Base-by-base conservation (phyloP, 306 rosid species). In the Albizia julibrissin region DNA sequence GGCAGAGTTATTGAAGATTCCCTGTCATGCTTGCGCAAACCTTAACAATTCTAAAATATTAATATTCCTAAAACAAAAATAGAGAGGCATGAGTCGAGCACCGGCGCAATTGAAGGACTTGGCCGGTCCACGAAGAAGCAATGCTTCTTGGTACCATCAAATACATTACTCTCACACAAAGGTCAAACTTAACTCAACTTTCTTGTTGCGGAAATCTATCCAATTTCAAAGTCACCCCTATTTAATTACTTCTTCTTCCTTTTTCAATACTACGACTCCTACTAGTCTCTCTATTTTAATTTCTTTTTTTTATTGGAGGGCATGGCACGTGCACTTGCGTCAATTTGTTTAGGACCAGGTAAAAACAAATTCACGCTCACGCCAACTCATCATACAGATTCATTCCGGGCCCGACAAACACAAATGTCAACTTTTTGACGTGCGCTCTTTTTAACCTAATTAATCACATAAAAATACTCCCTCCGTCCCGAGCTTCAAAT, bases 101-200 rank as follows among this genome's bases (percentile, higher is more conserved):
- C 69, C n/a, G 39, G 69, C 69, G 40, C n/a, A 13, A 27, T 64
- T 64, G 40, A 29, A 27, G 69, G 40, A 62, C 21, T 27, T 13
- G 69, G 69, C 69, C 10, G 21, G 37, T 27, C 69, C 39, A 27
- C 29, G 67, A 4, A 24, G 31, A 61, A 21, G 64, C 21, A 62
- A 77, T 66, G 40, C 21, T 66, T 49, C 5, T 24, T 50, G 69
- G 40, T 33, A 71, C 69, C 79, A 69, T 39, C 77, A 72, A 54
- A 50, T 72, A 29, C 37, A 33, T 21, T 22, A 42, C 74, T 12
- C 27, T 8, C 49, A 11, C 68, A 33, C 26, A 49, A 37, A 62
- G 52, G 79, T 65, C 84, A 81, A 80, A 34, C 66, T 67, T 22
- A 46, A 49, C 50, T 49, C 10, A 12, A 47, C 22, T 33, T 78